These are phyloP conservation scores for Sporothrix dimorphospora DNA, from an alignment of 2,329 filamentous ascomycete species.

Conservation along the genomic window DNA sequence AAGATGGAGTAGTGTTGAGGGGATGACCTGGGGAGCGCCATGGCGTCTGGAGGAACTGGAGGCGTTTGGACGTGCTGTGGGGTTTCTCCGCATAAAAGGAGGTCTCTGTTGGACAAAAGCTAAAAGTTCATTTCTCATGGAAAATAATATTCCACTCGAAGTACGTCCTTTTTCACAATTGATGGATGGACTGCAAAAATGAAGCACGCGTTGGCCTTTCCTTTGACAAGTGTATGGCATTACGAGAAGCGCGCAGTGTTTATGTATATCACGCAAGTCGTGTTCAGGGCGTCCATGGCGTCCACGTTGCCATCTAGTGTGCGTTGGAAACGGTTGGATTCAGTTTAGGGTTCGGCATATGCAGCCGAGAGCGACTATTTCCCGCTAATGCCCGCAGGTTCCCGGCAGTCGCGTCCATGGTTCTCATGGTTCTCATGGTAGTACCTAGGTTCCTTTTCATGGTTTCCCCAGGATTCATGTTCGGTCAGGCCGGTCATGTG, in stretches of 20 bases:
- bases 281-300: neutral
- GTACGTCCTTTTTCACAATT: too few species aligned
- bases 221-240: too few species aligned
- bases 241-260: neutral
- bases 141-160: neutral
- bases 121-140: neutral
- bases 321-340: neutral
- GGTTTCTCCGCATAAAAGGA: neutral
- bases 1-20: neutral
- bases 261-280: neutral
- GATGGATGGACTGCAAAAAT: too few species aligned
- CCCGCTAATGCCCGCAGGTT: conserved; percentile 12
- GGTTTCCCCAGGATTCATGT: too few species aligned
- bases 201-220: too few species aligned
- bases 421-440: too few species aligned
- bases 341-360: conserved; percentile 18
- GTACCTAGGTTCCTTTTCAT: too few species aligned
- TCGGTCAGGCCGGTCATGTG: neutral
- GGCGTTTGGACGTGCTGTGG: neutral
- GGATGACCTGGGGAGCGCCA: neutral
- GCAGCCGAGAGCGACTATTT: conserved; percentile 13
- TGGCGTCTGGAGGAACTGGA: neutral
- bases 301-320: neutral
- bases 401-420: neutral
- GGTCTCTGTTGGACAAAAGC: too few species aligned